phyloP scores from a whole-genome alignment of 371 early-diverging fungal species.

The Zychaea mexicana region DNA sequence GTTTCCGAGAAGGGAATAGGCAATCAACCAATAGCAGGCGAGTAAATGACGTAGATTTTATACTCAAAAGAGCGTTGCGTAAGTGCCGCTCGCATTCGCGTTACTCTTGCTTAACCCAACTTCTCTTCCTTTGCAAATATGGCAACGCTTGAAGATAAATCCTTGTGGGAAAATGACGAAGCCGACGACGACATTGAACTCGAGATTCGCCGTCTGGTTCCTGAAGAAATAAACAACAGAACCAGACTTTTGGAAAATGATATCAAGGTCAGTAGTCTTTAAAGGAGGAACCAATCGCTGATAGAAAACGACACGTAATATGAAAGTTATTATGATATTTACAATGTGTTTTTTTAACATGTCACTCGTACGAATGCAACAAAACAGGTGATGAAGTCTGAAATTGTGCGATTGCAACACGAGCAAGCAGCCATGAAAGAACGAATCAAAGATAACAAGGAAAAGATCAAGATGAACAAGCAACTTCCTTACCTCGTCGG shows the following conservation, averaged over 20 bases:
- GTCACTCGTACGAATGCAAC: background rate
- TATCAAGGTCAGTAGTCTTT: slow-evolving; percentile 75
- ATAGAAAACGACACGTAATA: no score
- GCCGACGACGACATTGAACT: slow-evolving; percentile 80
- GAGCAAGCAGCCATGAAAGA: slow-evolving; percentile 91
- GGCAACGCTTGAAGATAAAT: slow-evolving; percentile 72
- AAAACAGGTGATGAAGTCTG: slow-evolving; percentile 86
- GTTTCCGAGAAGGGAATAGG: no score
- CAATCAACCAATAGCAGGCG: no score
- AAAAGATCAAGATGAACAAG: slow-evolving; percentile 99
- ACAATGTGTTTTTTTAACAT: no score
- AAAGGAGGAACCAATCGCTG: background rate
- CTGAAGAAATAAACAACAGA: slow-evolving; percentile 92
- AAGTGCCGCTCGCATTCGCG: slow-evolving; percentile 11
- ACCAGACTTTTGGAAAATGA: slow-evolving; percentile 93
- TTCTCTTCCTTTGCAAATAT: slow-evolving; percentile 26
- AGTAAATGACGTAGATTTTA: no score
- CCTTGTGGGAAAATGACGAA: slow-evolving; percentile 62
- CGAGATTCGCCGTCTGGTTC: slow-evolving; percentile 87
- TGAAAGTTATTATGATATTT: no score
- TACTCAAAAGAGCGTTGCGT: background rate
- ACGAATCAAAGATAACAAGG: slow-evolving; percentile 98
- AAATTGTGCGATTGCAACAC: slow-evolving; percentile 83
- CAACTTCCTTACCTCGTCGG: slow-evolving; percentile 99
- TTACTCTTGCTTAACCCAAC: background rate